These are phyloP conservation scores for Pichia sp. DNA, from an alignment of 1,139 yeast species.

Conservation along the genomic window DNA sequence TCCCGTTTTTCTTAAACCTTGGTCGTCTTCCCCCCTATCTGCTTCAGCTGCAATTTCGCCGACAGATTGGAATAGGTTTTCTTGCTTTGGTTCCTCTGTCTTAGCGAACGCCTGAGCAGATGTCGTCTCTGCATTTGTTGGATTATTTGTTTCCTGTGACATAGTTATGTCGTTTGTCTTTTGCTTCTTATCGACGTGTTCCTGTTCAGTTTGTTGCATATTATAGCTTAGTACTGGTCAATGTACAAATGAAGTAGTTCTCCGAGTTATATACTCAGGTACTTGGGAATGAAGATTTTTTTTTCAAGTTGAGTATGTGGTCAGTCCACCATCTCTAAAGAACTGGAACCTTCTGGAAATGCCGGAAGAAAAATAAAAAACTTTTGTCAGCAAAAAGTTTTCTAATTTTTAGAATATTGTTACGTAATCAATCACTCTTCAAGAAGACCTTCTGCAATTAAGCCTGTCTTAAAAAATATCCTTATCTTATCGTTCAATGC, in stretches of 20 bases:
- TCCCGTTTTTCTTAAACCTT: slow-evolving; percentile 46
- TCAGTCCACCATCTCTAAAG: not conserved
- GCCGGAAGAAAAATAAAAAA: not conserved
- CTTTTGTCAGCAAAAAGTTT: not conserved
- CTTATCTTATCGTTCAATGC: slow-evolving; percentile 59
- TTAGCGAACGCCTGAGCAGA: slow-evolving; percentile 6
- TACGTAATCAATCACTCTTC: slow-evolving; percentile 3
- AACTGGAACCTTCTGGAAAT: not conserved
- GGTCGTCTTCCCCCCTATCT: slow-evolving; percentile 24
- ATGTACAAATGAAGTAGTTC: too few relatives aligned
- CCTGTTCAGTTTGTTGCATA: slow-evolving; percentile 6
- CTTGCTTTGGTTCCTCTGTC: slow-evolving; percentile 23
- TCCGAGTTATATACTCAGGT: too few relatives aligned
- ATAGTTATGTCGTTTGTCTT: slow-evolving; percentile 17
- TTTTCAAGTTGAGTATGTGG: too few relatives aligned
- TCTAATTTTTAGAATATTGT: too few relatives aligned
- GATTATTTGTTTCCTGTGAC: slow-evolving; percentile 16
- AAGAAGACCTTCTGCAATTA: slow-evolving; percentile 8
- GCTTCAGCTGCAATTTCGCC: slow-evolving; percentile 47
- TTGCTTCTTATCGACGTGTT: slow-evolving; percentile 24
- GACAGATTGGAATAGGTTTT: slow-evolving; percentile 50
- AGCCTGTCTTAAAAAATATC: slow-evolving; percentile 33
- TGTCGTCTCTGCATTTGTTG: slow-evolving; percentile 8
- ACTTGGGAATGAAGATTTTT: too few relatives aligned
- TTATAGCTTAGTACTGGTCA: not conserved